Conservation (phyloP, 352 stramenopile species). For the Pythium plurisporium region DNA sequence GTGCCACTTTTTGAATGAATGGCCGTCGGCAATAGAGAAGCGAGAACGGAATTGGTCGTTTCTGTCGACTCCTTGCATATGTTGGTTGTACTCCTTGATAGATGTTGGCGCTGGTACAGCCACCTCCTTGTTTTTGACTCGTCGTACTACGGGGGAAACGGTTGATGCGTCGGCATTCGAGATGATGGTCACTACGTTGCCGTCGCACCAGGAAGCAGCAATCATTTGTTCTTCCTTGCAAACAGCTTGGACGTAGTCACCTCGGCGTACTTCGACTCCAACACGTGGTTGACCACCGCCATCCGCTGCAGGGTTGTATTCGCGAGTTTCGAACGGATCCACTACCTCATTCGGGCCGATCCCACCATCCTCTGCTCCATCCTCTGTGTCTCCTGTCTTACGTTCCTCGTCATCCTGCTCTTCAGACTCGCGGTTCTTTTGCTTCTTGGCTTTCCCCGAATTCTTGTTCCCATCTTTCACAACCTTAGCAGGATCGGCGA, state of each 20-base stretch:
- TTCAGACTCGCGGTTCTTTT: too few species aligned
- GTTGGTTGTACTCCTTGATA: constrained; percentile 27
- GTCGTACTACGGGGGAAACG: neutral
- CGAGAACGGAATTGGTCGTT: constrained; percentile 26
- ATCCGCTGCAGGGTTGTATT: too few species aligned
- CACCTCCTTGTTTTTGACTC: neutral
- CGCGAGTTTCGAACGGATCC: too few species aligned
- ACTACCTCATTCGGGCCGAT: constrained; percentile 3
- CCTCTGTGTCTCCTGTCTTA: too few species aligned
- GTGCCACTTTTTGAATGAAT: constrained; percentile 31
- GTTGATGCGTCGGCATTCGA: constrained; percentile 22
- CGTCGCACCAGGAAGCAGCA: constrained; percentile 28
- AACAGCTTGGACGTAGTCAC: constrained; percentile 12
- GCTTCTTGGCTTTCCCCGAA: too few species aligned
- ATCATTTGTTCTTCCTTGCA: constrained; percentile 13
- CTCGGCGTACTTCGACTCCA: constrained; percentile 3
- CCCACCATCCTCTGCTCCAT: too few species aligned
- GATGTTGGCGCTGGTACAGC: too few species aligned
- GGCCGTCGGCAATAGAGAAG: constrained; percentile 24
- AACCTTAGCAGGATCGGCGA: too few species aligned
- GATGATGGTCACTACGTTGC: constrained; percentile 20
- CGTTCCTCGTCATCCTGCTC: too few species aligned
- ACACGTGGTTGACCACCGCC: too few species aligned
- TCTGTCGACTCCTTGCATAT: constrained; percentile 31
- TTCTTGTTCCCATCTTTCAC: too few species aligned